Evolutionary conservation across 331 rosid species (phyloP).

Genomic region (Ulmus americana): DNA sequence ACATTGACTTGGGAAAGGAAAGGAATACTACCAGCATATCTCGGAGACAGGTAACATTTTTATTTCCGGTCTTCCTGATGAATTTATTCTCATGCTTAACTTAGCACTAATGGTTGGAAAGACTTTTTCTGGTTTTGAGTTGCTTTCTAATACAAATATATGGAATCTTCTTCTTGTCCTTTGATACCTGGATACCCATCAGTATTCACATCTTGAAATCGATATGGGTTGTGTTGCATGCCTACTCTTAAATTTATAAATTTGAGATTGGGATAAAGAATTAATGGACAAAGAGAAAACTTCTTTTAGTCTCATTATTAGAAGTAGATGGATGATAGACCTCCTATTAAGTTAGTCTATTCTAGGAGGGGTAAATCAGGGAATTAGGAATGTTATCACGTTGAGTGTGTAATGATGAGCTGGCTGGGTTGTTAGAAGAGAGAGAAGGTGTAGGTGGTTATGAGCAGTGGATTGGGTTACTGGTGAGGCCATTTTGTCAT

Average conservation of each 20-base stretch:
- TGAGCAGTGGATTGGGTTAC: too few species aligned
- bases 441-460: too few species aligned
- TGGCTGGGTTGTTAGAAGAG: too few species aligned
- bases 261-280: not conserved
- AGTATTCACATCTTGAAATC: not conserved
- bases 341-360: not conserved
- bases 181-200: not conserved
- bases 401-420: too few species aligned
- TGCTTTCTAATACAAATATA: not conserved
- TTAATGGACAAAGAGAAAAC: not conserved
- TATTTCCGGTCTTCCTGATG: not conserved
- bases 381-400: not conserved
- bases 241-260: conserved; percentile 3
- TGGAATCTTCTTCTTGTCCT: not conserved
- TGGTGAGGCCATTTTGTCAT: too few species aligned
- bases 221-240: not conserved
- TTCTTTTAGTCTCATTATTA: not conserved
- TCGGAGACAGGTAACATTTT: conserved; percentile 58
- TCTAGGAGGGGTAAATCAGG: not conserved
- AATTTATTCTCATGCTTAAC: conserved; percentile 17
- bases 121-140: conserved; percentile 7
- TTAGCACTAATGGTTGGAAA: conserved; percentile 14
- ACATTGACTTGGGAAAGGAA: conserved; percentile 71
- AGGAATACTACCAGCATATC: conserved; percentile 64
- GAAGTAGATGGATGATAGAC: not conserved